Conservation (phyloP, 2,329 filamentous ascomycete species). For the Trichoderma endophyticum region DNA sequence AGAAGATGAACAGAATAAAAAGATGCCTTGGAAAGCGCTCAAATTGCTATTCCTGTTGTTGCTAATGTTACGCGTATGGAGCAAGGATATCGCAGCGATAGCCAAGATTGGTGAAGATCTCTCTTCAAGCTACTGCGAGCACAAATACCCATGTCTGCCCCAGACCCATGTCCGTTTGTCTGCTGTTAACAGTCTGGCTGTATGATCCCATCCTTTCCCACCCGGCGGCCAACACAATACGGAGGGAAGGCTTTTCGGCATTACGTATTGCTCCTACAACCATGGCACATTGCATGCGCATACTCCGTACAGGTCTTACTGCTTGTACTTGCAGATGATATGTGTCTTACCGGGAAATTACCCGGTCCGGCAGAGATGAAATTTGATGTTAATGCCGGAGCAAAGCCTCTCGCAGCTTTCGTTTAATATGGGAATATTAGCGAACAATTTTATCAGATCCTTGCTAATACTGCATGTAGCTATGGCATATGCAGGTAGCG, state of each 20-base stretch:
- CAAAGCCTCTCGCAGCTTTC: too few species aligned
- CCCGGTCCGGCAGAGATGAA: not conserved
- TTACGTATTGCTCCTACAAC: too few species aligned
- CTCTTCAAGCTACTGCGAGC: too few species aligned
- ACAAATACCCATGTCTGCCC: too few species aligned
- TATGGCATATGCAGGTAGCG: not conserved
- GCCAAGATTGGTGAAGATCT: not conserved
- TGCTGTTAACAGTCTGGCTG: too few species aligned
- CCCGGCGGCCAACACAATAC: too few species aligned
- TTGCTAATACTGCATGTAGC: too few species aligned
- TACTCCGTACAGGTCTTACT: too few species aligned
- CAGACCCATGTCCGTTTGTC: too few species aligned
- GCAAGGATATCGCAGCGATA: not conserved
- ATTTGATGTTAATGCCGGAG: not conserved
- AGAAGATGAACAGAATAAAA: not conserved
- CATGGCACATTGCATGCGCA: too few species aligned
- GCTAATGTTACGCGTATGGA: not conserved
- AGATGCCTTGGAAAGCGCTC: not conserved
- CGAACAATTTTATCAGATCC: not conserved
- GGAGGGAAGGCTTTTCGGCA: too few species aligned
- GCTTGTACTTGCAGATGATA: not conserved
- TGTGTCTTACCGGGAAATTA: not conserved
- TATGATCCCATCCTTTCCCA: too few species aligned
- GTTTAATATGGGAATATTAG: not conserved
- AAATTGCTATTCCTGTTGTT: not conserved